Percentiles rank a stretch among this genome's conserved stretches.
phyloP scores from a whole-genome alignment of 2,329 filamentous ascomycete genomes.

The Neonectria ditissima region DNA sequence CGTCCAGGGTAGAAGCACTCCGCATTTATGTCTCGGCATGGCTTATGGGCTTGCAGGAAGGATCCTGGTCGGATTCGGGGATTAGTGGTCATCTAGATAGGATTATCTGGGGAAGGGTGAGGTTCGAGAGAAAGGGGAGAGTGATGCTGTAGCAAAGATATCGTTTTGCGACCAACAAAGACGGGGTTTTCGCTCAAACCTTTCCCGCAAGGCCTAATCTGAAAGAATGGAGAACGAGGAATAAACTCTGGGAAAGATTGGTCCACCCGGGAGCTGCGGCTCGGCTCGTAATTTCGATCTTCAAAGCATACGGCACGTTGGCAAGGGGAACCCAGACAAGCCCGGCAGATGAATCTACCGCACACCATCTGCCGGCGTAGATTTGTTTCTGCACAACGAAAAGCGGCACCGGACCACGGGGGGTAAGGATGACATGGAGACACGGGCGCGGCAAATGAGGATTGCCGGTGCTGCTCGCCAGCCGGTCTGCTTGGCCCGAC shows the following conservation, averaged over 20 bases:
- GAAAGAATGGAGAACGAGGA: not conserved
- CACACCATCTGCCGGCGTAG: conserved; percentile 12
- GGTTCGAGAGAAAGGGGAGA: conserved; percentile 1
- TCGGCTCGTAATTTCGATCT: not conserved
- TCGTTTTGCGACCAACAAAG: too few species aligned
- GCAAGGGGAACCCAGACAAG: not conserved
- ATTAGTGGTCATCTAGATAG: conserved; percentile 12
- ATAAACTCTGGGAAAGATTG: not conserved
- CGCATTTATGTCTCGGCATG: conserved; percentile 15
- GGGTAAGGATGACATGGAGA: conserved; percentile 9
- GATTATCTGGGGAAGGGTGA: conserved; percentile 8
- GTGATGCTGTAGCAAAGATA: not conserved
- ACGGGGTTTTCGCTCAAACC: too few species aligned
- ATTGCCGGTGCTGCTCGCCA: conserved; percentile 3
- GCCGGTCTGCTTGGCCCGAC: conserved; percentile 2
- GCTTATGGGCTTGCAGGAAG: conserved; percentile 17
- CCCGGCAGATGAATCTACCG: conserved; percentile 12
- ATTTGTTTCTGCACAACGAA: not conserved
- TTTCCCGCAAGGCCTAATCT: not conserved
- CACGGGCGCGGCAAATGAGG: conserved; percentile 15
- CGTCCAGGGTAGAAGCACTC: conserved; percentile 23
- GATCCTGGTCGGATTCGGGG: conserved; percentile 4
- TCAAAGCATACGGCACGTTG: not conserved
- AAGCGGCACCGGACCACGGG: conserved; percentile 17
- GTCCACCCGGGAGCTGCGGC: not conserved